Evolutionary conservation across 2,329 filamentous ascomycete species (phyloP), one percentile per base, ranked within the genome.

Genomic region (Colletotrichum acutatum): DNA sequence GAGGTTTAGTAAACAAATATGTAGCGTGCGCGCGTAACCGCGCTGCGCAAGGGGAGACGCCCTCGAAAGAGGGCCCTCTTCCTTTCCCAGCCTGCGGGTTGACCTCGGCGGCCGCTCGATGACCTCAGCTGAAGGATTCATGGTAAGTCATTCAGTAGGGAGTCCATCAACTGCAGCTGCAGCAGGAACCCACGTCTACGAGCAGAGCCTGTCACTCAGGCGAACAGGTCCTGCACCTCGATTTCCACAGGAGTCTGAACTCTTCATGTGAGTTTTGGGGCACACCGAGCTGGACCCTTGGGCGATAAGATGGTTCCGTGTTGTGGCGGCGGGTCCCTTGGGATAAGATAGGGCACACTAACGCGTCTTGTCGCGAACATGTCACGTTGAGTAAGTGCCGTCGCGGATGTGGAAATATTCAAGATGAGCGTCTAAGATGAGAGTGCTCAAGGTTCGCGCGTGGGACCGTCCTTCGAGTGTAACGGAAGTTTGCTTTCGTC

Each of bases 331-430:
- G 57, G 30, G 66, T 34, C 58, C 24, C 19, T 12, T 30, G 7
- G 42, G 8, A 9, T 49, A n/a, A 8, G 32, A 11, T 30, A 70
- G 70, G 70, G 66, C 70, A 70, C 70, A 61, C 56, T 5, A 28
- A 66, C 71, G 60, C 61, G 66, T 66, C n/a, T 5, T 28, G 28
- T 65, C 66, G 49, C 71, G 60, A 65, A 42, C 22, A 42, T 16
- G 52, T 57, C 52, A 30, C 52, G 52, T 30, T 24, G 1, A 16
- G 2, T 28, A 11, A 37, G 4, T 34, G 42, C 59, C 6, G 14
- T 14, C 42, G 24, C 11, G 22, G 16, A 3, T 5, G 11, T 11
- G 37, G 14, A 8, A 19, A 16, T 1, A 49, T 6, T 12, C 7
- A 8, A 24, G 3, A 3, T 60, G 12, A 3, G 12, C 24, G 4